Evolutionary conservation across 345 rosid species (phyloP).

Genomic region (Aurinia saxatilis): DNA sequence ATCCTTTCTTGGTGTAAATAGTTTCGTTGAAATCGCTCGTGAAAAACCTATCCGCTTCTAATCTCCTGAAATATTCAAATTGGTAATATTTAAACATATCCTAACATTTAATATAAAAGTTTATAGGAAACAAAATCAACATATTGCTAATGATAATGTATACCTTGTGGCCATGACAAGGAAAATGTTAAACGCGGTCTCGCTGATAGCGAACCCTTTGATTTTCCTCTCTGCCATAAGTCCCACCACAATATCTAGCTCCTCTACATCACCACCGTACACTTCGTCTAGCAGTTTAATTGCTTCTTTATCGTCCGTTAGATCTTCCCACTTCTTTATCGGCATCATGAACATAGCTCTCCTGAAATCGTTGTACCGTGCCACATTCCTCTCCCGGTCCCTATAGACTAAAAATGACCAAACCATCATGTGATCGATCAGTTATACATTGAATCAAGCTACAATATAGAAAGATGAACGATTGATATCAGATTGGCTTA

Average conservation of each 20-base stretch:
- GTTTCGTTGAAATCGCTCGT: conserved; percentile 44
- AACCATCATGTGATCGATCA: neutral
- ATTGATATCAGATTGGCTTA: too few species aligned
- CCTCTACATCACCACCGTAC: conserved; percentile 45
- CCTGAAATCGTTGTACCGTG: conserved; percentile 50
- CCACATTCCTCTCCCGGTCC: conserved; percentile 53
- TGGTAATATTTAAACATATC: too few species aligned
- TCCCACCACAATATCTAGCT: conserved; percentile 46
- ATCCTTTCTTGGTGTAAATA: conserved; percentile 45
- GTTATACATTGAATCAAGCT: too few species aligned
- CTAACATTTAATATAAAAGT: neutral
- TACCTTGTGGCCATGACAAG: conserved; percentile 50
- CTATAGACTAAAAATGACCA: conserved; percentile 36
- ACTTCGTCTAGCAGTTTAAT: conserved; percentile 37
- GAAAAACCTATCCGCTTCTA: conserved; percentile 55
- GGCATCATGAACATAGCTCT: conserved; percentile 40
- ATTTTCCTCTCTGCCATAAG: conserved; percentile 65
- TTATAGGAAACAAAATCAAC: too few species aligned
- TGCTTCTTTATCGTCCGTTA: conserved; percentile 42
- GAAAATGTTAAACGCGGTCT: conserved; percentile 50
- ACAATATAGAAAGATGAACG: neutral
- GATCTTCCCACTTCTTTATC: conserved; percentile 52
- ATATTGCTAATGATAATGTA: too few species aligned
- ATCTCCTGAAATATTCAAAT: conserved; percentile 46
- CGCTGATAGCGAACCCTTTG: conserved; percentile 59